These are phyloP conservation scores for Mucor racemosus DNA, from an alignment of 371 early-diverging fungal genomes.

Conservation along the genomic window DNA sequence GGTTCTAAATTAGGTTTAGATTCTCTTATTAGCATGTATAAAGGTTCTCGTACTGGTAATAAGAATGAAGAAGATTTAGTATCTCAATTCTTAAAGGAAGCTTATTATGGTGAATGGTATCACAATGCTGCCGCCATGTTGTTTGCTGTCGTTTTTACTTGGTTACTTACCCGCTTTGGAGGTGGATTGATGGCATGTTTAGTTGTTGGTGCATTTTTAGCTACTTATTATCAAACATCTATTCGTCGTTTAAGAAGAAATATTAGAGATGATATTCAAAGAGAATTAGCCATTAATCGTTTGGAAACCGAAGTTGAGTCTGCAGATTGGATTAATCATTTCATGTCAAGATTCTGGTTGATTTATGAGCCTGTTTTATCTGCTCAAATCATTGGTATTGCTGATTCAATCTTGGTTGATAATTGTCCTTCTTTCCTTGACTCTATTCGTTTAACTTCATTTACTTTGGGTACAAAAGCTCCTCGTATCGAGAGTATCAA, in stretches of 20 bases:
- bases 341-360: conserved; percentile 86
- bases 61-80: conserved; percentile 27
- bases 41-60: conserved; percentile 19
- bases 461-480: conserved; percentile 97
- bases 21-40: conserved; percentile 23
- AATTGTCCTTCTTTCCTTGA: conserved; percentile 92
- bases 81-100: conserved; percentile 37
- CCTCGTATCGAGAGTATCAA: conserved; percentile 93
- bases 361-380: conserved; percentile 94
- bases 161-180: conserved; percentile 39
- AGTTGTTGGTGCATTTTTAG: conserved; percentile 53
- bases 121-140: conserved; percentile 41
- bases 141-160: conserved; percentile 40
- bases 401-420: conserved; percentile 79
- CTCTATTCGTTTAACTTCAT: conserved; percentile 87
- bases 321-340: conserved; percentile 98
- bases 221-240: conserved; percentile 80
- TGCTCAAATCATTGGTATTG: conserved; percentile 75
- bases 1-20: conserved; percentile 26
- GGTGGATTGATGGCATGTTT: conserved; percentile 45
- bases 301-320: conserved; percentile 79
- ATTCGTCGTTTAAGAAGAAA: conserved; percentile 73
- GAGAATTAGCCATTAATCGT: conserved; percentile 59
- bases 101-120: conserved; percentile 48
- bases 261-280: conserved; percentile 74